Evolutionary conservation across 192 early-diverging fungal species (phyloP).

Genomic region (Podochytrium sp.): DNA sequence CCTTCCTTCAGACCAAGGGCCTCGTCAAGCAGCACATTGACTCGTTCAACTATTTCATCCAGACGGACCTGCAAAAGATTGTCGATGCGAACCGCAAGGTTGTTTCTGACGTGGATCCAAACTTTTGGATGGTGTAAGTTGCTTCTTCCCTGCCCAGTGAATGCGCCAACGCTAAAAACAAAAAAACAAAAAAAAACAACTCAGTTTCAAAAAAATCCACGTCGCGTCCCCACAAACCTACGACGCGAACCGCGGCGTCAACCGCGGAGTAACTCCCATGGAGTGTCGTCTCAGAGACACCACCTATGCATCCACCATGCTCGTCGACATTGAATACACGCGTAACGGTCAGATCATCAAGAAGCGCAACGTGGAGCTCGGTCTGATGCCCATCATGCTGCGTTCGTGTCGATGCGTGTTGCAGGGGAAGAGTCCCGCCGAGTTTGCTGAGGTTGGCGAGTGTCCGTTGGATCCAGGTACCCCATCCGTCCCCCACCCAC

Average conservation of each 20-base stretch:
- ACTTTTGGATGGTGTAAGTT: slow-evolving; percentile 88
- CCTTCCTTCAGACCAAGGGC: slow-evolving; percentile 95
- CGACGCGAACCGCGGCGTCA: slow-evolving; percentile 70
- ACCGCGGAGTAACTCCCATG: slow-evolving; percentile 84
- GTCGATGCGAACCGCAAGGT: slow-evolving; percentile 89
- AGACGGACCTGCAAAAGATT: slow-evolving; percentile 93
- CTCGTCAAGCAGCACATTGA: slow-evolving; percentile 99
- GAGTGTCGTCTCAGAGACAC: slow-evolving; percentile 96
- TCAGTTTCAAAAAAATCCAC: slow-evolving; percentile 84
- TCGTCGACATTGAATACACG: slow-evolving; percentile 92
- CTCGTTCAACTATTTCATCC: slow-evolving; percentile 98
- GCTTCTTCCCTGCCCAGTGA: neutral
- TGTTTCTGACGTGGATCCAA: slow-evolving; percentile 89
- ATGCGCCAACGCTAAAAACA: neutral
- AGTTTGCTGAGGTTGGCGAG: slow-evolving; percentile 87
- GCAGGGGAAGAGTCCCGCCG: slow-evolving; percentile 73
- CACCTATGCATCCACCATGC: slow-evolving; percentile 91
- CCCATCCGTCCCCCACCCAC: neutral
- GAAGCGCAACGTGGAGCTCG: slow-evolving; percentile 81
- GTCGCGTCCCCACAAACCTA: slow-evolving; percentile 81
- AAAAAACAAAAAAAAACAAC: neutral
- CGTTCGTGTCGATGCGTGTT: slow-evolving; percentile 84
- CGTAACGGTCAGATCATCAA: slow-evolving; percentile 80
- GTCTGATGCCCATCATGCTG: slow-evolving; percentile 96
- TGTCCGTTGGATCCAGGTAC: slow-evolving; percentile 94